Evolutionary conservation across 192 early-diverging fungal species (phyloP), one percentile per base, ranked within the genome.

Genomic region (Mortierella hygrophila): DNA sequence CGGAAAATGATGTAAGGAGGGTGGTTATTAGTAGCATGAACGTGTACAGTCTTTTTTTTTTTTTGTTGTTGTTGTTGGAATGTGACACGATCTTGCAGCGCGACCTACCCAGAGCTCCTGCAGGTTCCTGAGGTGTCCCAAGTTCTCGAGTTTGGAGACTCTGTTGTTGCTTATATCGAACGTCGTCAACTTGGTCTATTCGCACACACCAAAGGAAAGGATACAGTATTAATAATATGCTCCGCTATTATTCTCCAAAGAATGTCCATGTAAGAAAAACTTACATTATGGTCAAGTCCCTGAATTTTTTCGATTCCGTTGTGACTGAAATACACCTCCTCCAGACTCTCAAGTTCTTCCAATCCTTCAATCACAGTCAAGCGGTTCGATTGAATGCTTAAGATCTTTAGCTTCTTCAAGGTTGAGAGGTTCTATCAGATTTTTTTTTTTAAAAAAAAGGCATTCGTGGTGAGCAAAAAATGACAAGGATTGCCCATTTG

Each of bases 281-380:
- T 84, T 81, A 92, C 88, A 88, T 97, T 98, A 23, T 91, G 83
- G 23, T 96, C 97, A n/a, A 99, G 89, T 47, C 94, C 94, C 77
- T 94, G 93, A 52, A 99, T 92, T 72, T 82, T 86, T 38, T 80
- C 77, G 70, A 99, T 95, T 29, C 93, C 96, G 89, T 99, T 99
- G 88, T 99, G 96, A 69, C 94, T 95, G 47, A 99, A 70, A 78
- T 99, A 99, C 44, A 99, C 89, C 79, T 99, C 97, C 78, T 99
- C 96, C 23, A 99, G 89, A 46, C 88, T 90, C 38, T 76, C 82
- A 52, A 96, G 79, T 29, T 91, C 89, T 32, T 94, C 94, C 38
- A 97, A 82, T 8, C 95, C 96, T 88, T 95, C 92, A n/a, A 97
- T 88, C 72, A 89, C 89, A 0, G 90, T 90, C 49, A 99, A 83